Percentiles rank a stretch among this genome's conserved stretches.
phyloP scores from a whole-genome alignment of 2,329 filamentous ascomycete species.

The Lachnellula suecica region DNA sequence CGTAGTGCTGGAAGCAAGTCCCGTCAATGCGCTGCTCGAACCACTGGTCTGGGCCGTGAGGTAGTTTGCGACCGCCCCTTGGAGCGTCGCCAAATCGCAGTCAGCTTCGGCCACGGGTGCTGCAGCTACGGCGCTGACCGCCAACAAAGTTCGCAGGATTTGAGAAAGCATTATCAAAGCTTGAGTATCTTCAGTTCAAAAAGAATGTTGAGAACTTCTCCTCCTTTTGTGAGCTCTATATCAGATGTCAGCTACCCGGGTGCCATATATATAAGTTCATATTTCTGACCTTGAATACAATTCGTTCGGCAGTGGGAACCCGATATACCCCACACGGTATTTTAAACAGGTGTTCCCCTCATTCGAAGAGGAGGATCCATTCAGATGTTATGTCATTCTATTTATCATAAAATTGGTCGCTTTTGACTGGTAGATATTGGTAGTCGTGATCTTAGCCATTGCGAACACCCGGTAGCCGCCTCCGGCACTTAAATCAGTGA shows the following conservation, averaged over 20 bases:
- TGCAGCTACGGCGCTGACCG: not conserved
- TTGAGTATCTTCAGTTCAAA: not conserved
- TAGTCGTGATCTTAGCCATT: not conserved
- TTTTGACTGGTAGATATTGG: not conserved
- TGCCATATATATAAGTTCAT: not conserved
- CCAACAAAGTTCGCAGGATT: not conserved
- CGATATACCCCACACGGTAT: not conserved
- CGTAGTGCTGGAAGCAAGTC: not conserved
- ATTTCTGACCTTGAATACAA: not conserved
- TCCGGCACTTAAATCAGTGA: not conserved
- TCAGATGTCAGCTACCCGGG: not conserved
- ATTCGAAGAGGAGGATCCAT: not conserved
- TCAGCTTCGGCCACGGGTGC: not conserved
- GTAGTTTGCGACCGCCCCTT: conserved; percentile 6
- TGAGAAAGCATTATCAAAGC: not conserved
- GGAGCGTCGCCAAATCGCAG: conserved; percentile 3
- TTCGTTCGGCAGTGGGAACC: not conserved
- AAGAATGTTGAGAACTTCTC: not conserved
- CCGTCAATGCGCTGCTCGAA: not conserved
- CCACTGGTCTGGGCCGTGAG: conserved; percentile 1
- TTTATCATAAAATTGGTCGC: not conserved
- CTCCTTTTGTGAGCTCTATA: not conserved
- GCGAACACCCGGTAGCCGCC: not conserved
- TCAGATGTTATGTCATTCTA: not conserved
- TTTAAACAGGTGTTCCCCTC: not conserved